Evolutionary conservation across 2,329 filamentous ascomycete genomes (phyloP).

Genomic region (Diaporthe capsici): DNA sequence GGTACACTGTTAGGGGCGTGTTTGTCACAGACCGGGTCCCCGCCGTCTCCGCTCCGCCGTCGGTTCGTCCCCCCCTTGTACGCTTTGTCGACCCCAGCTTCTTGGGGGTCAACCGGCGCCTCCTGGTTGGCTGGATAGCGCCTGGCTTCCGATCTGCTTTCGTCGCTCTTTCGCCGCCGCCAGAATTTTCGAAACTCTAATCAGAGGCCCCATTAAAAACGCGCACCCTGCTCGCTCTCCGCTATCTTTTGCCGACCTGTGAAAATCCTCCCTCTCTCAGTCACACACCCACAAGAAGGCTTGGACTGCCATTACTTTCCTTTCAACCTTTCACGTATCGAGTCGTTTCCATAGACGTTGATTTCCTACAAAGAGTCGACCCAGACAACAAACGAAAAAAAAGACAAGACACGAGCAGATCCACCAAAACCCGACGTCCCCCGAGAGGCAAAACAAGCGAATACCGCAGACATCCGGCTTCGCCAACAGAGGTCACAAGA

Average conservation of each 20-base stretch:
- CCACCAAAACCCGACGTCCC: conserved; percentile 8
- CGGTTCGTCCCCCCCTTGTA: conserved; percentile 21
- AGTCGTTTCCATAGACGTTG: conserved; percentile 15
- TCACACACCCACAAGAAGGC: not conserved
- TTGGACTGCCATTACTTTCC: conserved; percentile 33
- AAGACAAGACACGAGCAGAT: not conserved
- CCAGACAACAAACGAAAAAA: not conserved
- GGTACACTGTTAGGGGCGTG: not conserved
- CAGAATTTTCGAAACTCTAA: conserved; percentile 32
- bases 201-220: conserved; percentile 33
- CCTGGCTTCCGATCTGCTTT: conserved; percentile 47
- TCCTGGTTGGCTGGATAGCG: conserved; percentile 38
- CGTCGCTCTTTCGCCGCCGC: conserved; percentile 37
- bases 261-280: conserved; percentile 19
- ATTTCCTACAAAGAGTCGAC: conserved; percentile 1
- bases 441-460: conserved; percentile 21
- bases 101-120: conserved; percentile 30
- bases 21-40: not conserved
- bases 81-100: conserved; percentile 25
- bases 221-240: conserved; percentile 27
- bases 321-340: conserved; percentile 12
- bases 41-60: conserved; percentile 25
- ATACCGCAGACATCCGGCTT: conserved; percentile 1
- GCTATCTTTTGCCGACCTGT: conserved; percentile 19
- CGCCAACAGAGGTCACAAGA: conserved; percentile 7